Conservation (phyloP, 2,329 filamentous ascomycete species). For the Zarea fungicola region DNA sequence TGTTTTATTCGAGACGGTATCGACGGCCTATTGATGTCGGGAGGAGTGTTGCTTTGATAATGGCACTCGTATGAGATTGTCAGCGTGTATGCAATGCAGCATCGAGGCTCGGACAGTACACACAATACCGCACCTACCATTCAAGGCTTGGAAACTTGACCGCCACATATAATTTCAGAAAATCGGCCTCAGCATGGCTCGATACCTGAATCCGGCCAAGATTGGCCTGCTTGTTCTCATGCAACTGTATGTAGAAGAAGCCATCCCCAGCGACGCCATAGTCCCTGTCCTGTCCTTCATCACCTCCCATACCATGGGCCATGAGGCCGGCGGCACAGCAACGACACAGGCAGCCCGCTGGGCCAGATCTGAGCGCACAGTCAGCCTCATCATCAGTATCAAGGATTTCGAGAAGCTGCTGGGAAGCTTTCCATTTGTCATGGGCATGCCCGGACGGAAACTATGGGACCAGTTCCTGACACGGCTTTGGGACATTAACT, state of each 20-base stretch:
- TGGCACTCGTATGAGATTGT: background rate
- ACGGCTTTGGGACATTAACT: constrained; percentile 78
- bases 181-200: constrained; percentile 54
- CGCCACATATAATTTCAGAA: no score
- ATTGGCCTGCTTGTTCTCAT: constrained; percentile 76
- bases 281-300: constrained; percentile 76
- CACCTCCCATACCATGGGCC: constrained; percentile 61
- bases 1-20: no score
- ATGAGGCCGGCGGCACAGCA: constrained; percentile 23
- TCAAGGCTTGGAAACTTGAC: background rate
- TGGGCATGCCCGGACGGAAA: constrained; percentile 65
- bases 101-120: background rate
- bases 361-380: constrained; percentile 44
- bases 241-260: constrained; percentile 71
- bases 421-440: constrained; percentile 43
- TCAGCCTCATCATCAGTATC: constrained; percentile 50
- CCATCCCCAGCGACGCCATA: constrained; percentile 63
- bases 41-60: no score
- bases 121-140: background rate
- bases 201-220: constrained; percentile 84
- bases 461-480: constrained; percentile 83
- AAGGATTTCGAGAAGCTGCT: constrained; percentile 57
- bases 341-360: constrained; percentile 33
- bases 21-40: no score
- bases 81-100: background rate